These are phyloP conservation scores for Actinomortierella ambigua DNA, from an alignment of 371 early-diverging fungal genomes.

Conservation along the genomic window DNA sequence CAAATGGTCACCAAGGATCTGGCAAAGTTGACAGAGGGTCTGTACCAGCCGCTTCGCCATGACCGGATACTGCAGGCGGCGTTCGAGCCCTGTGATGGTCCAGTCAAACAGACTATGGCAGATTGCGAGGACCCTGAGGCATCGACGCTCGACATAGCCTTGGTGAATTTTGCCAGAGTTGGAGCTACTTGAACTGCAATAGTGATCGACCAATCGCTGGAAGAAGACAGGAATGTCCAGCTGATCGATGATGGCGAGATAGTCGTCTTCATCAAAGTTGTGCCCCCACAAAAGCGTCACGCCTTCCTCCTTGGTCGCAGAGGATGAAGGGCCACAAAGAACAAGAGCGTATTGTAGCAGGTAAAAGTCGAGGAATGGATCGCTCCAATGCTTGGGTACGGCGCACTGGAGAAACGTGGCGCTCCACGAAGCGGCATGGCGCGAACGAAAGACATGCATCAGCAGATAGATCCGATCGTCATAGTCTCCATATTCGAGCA, in stretches of 20 bases:
- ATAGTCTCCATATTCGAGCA: slow-evolving; percentile 38
- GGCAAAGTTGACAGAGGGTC: slow-evolving; percentile 47
- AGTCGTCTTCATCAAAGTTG: slow-evolving; percentile 66
- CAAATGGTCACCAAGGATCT: slow-evolving; percentile 38
- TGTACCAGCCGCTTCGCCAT: slow-evolving; percentile 54
- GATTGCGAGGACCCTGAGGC: slow-evolving; percentile 30
- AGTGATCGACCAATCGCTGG: slow-evolving; percentile 32
- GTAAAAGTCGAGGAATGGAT: slow-evolving; percentile 26
- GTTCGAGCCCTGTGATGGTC: slow-evolving; percentile 17
- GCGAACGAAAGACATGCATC: slow-evolving; percentile 53
- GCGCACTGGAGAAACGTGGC: slow-evolving; percentile 58
- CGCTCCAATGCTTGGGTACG: slow-evolving; percentile 46
- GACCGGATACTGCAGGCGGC: slow-evolving; percentile 7
- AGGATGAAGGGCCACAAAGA: slow-evolving; percentile 24
- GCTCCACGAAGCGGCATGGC: slow-evolving; percentile 58
- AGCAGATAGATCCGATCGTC: slow-evolving; percentile 48
- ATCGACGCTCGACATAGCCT: slow-evolving; percentile 23
- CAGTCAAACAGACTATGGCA: slow-evolving; percentile 21
- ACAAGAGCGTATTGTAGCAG: slow-evolving; percentile 42
- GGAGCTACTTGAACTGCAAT: not conserved
- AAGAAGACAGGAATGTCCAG: slow-evolving; percentile 55
- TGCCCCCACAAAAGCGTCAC: slow-evolving; percentile 17
- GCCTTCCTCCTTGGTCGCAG: slow-evolving; percentile 8
- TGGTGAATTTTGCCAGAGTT: slow-evolving; percentile 16
- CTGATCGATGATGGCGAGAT: slow-evolving; percentile 61